Base-by-base conservation (phyloP, 2,329 filamentous ascomycete genomes). In the Cytospora leucostoma region DNA sequence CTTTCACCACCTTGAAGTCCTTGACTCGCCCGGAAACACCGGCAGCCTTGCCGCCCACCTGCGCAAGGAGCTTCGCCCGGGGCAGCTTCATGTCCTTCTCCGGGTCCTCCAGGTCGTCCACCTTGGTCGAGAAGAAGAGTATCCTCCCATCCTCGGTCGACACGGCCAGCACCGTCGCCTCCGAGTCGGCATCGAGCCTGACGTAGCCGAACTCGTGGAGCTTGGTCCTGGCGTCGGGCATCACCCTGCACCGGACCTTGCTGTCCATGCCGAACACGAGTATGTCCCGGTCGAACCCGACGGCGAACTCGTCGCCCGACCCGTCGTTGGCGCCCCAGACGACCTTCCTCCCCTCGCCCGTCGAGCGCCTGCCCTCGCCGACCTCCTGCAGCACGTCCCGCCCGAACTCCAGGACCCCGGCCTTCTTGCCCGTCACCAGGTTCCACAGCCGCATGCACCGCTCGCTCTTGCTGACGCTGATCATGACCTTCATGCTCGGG, bases 391-490 rank as follows among this genome's bases (percentile, higher is more conserved):
- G 80, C 70, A 95, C 82, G 0, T 88, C 85, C 63, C 85, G 83
- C 68, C 84, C 85, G 74, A 98, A 98, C 73, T 91, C 95, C 69
- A 99, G 79, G 59, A 97, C 93, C 35, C 93, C 92, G 0, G 93
- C 93, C 79, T 97, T 97, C 79, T 94, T 96, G 17, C 93, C 95
- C 3, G 94, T 98, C 68, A 98, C 93, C 67, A 99, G 76, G 72
- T 99, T 98, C 95, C 95, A 99, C 68, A 98, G 76, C 67, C 95
- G 82, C 91, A 99, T 96, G 72, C 89, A 92, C 68, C 87, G 88
- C 79, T 99, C 95, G 68, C 93, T 93, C 71, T 89, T 92, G 69
- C 92, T 90, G 10, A 98, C 93, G 70, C 87, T 96, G 65, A 99
- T 87, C 91, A 98, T 97, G 57, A 99, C 81, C 78, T 97, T 98